A percentile compares a stretch with the other conserved stretches of the same genome.
Evolutionary conservation across 1,139 yeast genomes (phyloP).

Genomic region (Starmera stellimalicola): DNA sequence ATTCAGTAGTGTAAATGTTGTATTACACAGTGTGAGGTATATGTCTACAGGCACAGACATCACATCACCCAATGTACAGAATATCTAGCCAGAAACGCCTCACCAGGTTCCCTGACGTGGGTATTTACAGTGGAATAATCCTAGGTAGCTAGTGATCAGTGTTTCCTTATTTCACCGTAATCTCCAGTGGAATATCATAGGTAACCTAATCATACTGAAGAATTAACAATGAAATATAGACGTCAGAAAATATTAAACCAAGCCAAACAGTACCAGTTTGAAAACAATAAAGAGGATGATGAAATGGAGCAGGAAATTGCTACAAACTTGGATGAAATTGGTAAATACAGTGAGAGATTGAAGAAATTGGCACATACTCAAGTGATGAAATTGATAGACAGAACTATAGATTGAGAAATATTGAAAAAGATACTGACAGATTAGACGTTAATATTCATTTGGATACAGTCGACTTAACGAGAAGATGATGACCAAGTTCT

Average conservation of each 20-base stretch:
- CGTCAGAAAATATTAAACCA: slow-evolving; percentile 27
- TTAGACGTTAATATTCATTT: slow-evolving; percentile 45
- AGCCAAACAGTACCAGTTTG: slow-evolving; percentile 42
- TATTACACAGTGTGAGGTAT: no score
- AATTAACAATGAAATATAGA: slow-evolving; percentile 24
- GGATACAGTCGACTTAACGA: slow-evolving; percentile 27
- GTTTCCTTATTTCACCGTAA: no score
- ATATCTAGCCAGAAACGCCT: no score
- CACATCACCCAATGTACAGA: no score
- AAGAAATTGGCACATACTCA: slow-evolving; percentile 41
- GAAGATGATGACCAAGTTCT: slow-evolving; percentile 2
- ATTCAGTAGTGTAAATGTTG: no score
- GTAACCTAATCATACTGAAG: no score
- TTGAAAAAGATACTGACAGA: slow-evolving; percentile 43
- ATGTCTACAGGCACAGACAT: no score
- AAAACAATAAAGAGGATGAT: slow-evolving; percentile 52
- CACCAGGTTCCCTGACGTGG: no score
- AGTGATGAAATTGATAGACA: slow-evolving; percentile 43
- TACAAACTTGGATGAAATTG: slow-evolving; percentile 40
- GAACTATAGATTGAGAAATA: slow-evolving; percentile 40
- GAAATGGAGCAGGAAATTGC: slow-evolving; percentile 52
- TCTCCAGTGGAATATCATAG: no score
- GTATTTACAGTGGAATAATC: no score
- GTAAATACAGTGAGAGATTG: slow-evolving; percentile 37
- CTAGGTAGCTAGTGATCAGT: no score